Percentiles rank a stretch among this genome's conserved stretches.
Conservation (phyloP, 805 yeast species). For the Barnettozyma siamensis region DNA sequence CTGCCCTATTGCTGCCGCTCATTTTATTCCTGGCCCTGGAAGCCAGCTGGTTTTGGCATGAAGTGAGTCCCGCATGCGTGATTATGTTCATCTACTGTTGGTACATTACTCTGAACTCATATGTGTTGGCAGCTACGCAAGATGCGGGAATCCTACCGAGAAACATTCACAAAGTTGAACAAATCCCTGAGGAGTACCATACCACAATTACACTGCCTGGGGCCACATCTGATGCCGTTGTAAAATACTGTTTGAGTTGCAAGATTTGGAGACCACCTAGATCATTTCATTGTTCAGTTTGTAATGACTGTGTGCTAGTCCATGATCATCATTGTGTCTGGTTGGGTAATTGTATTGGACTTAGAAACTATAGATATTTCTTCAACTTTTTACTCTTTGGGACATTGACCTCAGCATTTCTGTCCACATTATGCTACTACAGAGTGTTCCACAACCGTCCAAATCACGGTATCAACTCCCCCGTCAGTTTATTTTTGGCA, state of each 20-base stretch:
- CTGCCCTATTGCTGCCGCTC: constrained; percentile 38
- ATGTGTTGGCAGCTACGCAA: constrained; percentile 46
- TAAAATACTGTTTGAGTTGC: constrained; percentile 61
- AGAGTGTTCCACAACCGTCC: constrained; percentile 25
- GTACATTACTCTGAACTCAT: constrained; percentile 42
- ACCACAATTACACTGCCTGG: constrained; percentile 43
- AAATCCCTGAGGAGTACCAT: constrained; percentile 54
- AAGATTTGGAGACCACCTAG: constrained; percentile 73
- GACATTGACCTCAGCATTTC: constrained; percentile 25
- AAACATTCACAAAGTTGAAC: constrained; percentile 45
- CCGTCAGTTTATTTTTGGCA: constrained; percentile 46
- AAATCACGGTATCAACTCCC: constrained; percentile 22
- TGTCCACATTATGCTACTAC: constrained; percentile 29
- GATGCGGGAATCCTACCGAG: constrained; percentile 71
- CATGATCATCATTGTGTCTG: constrained; percentile 42
- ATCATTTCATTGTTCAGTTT: constrained; percentile 66
- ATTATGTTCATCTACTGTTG: constrained; percentile 55
- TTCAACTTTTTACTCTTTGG: constrained; percentile 41
- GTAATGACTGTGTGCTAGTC: constrained; percentile 51
- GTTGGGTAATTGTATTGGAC: constrained; percentile 74
- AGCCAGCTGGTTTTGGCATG: constrained; percentile 50
- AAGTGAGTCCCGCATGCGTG: constrained; percentile 49
- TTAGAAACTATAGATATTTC: constrained; percentile 62
- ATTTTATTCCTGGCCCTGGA: constrained; percentile 51
- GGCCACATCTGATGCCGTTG: constrained; percentile 27